Evolutionary conservation across 768 basidiomycete species (phyloP).

Genomic region (Mycena albidolilacea): DNA sequence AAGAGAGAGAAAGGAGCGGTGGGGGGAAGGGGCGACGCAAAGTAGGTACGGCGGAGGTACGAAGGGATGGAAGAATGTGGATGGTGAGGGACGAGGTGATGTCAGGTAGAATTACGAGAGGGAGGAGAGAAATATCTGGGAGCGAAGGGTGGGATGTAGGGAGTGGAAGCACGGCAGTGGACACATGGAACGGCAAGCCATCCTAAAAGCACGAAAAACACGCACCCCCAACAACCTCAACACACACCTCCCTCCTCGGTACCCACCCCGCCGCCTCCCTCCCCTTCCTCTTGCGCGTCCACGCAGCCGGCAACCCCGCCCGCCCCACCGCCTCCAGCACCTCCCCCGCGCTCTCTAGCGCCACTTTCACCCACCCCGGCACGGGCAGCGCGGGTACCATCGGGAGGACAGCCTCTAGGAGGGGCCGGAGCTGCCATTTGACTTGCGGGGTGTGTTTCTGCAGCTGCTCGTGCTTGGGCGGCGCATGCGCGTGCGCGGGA

Average conservation of each 20-base stretch:
- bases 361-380: not conserved
- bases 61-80: too few species aligned
- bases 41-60: too few species aligned
- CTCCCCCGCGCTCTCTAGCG: not conserved
- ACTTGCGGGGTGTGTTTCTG: conserved; percentile 28
- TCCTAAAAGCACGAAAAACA: conserved; percentile 21
- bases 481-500: not conserved
- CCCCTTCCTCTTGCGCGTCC: conserved; percentile 68
- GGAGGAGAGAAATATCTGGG: too few species aligned
- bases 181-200: too few species aligned
- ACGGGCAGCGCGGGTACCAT: conserved; percentile 1
- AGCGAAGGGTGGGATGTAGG: too few species aligned
- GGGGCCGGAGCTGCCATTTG: not conserved
- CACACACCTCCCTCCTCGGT: conserved; percentile 75
- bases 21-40: too few species aligned
- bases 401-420: not conserved
- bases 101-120: not conserved
- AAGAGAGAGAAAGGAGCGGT: too few species aligned
- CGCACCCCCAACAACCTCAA: conserved; percentile 74
- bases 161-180: too few species aligned
- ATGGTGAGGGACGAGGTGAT: conserved; percentile 3
- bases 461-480: not conserved
- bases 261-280: conserved; percentile 68
- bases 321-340: not conserved
- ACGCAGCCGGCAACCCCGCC: conserved; percentile 68